Conservation (phyloP, 768 basidiomycete genomes). For the Tricholoma terreum region DNA sequence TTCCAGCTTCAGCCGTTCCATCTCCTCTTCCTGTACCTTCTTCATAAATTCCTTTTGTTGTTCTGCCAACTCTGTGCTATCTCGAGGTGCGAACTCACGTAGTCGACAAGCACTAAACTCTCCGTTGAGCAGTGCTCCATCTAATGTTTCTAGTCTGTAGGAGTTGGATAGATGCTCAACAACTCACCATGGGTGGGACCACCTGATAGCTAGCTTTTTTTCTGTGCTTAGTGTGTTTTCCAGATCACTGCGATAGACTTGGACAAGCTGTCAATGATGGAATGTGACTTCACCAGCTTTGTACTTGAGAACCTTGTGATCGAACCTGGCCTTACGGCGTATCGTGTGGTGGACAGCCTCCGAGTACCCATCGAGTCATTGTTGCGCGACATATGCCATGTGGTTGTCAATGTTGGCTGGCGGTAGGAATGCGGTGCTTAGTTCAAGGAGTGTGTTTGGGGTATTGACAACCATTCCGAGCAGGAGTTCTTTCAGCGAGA, state of each 20-base stretch:
- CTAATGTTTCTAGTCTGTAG: conserved; percentile 1
- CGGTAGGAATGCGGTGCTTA: not conserved
- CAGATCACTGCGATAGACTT: conserved; percentile 24
- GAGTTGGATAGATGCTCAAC: not conserved
- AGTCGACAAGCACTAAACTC: conserved; percentile 18
- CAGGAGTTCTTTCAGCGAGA: conserved; percentile 29
- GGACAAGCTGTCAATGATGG: no score
- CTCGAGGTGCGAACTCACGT: conserved; percentile 16
- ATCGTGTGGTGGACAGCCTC: no score
- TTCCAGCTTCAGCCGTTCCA: not conserved
- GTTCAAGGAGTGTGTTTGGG: conserved; percentile 1
- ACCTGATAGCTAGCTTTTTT: conserved; percentile 27
- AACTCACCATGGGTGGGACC: conserved; percentile 23
- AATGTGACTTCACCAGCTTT: conserved; percentile 22
- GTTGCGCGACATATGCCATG: conserved; percentile 24
- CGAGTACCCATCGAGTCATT: conserved; percentile 29
- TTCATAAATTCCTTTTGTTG: conserved; percentile 11
- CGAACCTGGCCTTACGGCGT: conserved; percentile 24
- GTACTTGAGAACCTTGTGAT: conserved; percentile 17
- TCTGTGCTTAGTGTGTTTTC: conserved; percentile 25
- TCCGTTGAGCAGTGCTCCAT: not conserved
- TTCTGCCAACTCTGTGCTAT: conserved; percentile 17
- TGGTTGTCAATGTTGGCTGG: conserved; percentile 17
- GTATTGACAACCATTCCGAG: conserved; percentile 30
- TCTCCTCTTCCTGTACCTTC: not conserved